A percentile compares a stretch with the other conserved stretches of the same genome.
Conservation (phyloP, 2,329 filamentous ascomycete species). For the Exutisphaerella laricina region DNA sequence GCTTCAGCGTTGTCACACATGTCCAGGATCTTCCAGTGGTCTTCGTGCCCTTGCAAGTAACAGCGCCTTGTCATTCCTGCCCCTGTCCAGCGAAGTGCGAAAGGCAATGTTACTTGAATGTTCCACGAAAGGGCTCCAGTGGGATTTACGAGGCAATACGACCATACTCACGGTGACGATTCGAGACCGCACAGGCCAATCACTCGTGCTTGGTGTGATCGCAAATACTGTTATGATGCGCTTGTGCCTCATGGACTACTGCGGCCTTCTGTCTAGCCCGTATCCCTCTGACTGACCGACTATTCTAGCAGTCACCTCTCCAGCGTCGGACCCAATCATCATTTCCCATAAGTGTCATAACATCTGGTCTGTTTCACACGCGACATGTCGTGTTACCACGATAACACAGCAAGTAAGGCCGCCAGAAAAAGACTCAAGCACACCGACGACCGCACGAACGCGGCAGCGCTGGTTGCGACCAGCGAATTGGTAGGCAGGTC, state of each 20-base stretch:
- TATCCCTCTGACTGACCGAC: constrained; percentile 14
- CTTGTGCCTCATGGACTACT: constrained; percentile 4
- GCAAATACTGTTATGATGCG: constrained; percentile 7
- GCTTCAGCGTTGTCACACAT: constrained; percentile 17
- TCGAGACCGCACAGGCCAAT: too few relatives aligned
- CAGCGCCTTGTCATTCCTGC: constrained; percentile 18
- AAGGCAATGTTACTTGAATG: constrained; percentile 13
- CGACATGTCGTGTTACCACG: constrained; percentile 15
- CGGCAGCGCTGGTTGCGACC: constrained; percentile 13
- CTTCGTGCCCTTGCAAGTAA: too few relatives aligned
- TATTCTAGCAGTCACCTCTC: constrained; percentile 6
- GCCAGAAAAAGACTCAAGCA: constrained; percentile 11
- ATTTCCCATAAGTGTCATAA: constrained; percentile 12
- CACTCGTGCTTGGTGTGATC: background rate
- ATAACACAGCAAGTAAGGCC: constrained; percentile 16
- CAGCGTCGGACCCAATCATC: constrained; percentile 10
- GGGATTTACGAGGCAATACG: constrained; percentile 10
- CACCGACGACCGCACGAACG: constrained; percentile 11
- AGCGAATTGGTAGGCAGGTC: constrained; percentile 8
- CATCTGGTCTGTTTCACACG: constrained; percentile 4
- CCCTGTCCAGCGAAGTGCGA: constrained; percentile 17
- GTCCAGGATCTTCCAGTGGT: too few relatives aligned
- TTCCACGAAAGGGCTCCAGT: constrained; percentile 17
- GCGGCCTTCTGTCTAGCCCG: constrained; percentile 2
- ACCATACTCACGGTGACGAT: constrained; percentile 2